phyloP scores from a whole-genome alignment of 176 grass and related monocot species.

The Poa pratensis region DNA sequence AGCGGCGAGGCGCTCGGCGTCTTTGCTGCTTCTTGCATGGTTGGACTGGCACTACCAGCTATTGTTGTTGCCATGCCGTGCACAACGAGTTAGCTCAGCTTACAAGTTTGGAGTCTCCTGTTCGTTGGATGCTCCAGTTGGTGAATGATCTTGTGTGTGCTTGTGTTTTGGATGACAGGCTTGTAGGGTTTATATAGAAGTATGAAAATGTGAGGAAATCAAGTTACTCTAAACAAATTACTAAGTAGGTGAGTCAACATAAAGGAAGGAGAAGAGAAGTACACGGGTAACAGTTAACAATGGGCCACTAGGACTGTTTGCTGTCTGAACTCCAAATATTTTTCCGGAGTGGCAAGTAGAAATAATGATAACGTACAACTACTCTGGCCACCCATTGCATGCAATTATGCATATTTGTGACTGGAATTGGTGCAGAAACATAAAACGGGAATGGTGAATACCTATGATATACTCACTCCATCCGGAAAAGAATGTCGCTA shows the following conservation, averaged over 20 bases:
- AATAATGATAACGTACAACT: background rate
- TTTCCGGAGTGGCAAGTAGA: background rate
- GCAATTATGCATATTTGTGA: background rate
- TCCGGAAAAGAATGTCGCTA: too few species aligned
- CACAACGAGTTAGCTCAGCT: background rate
- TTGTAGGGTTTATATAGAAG: slow-evolving; percentile 16
- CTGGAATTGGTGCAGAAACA: too few species aligned
- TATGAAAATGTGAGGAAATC: background rate
- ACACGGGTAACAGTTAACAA: background rate
- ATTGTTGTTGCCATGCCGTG: slow-evolving; percentile 31
- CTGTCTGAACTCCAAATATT: slow-evolving; percentile 6
- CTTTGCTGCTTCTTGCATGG: slow-evolving; percentile 39
- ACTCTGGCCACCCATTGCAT: too few species aligned
- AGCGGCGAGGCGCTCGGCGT: background rate
- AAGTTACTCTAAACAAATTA: background rate
- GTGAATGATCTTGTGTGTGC: background rate
- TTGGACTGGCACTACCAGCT: background rate
- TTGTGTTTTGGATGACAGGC: background rate
- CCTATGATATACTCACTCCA: too few species aligned
- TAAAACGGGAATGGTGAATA: too few species aligned
- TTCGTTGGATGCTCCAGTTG: background rate
- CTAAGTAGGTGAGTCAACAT: slow-evolving; percentile 50
- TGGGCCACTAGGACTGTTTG: background rate
- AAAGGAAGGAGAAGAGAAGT: slow-evolving; percentile 18
- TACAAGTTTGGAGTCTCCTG: background rate